Base-by-base conservation (phyloP, 2,329 filamentous ascomycete species). In the Chaetomium sp. region DNA sequence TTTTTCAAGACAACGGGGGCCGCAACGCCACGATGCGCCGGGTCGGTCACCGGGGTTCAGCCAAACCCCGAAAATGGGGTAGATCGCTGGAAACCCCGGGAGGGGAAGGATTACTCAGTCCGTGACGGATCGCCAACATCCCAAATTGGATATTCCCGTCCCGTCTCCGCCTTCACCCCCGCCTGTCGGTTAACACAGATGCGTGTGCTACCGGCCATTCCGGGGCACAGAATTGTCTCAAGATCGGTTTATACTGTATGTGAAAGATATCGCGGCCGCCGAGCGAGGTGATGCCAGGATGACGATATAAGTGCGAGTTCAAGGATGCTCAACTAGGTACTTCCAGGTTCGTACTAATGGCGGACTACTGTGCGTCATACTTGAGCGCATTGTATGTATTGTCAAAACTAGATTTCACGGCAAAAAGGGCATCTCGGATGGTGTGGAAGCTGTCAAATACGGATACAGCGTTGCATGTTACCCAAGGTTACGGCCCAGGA, bases 61-160 rank as follows among this genome's bases (percentile, higher is more conserved):
- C 59, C 60, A 65, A 63, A 65, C 7, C 62, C 65, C 65, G 65
- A 67, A 56, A 35, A 57, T 25, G 62, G 65, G 51, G 56, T 42
- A 51, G 60, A 57, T 66, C 45, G 51, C 65, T 50, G 31, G 19
- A 54, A 59, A 19, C 19, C 55, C 55, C 47, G 25, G 9, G 23
- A 23, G 29, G 38, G 27, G 16, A 42, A 57, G 60, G 35, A 63
- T 66, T 66, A 57, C 64, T 61, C 53, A 45, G 62, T 33, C 50
- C 56, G 16, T 47, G 25, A 65, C 51, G 21, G 67, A 67, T 66
- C 65, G 59, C 57, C 65, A 61, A 64, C 49, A 29, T 49, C 62
- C 64, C 62, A 69, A 66, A 57, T 64, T 66, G 62, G 62, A 33
- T 38, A 42, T 45, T 35, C 55, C 63, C 45, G 60, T 58, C 53